These are phyloP conservation scores for Globisporangium canariense DNA, from an alignment of 352 stramenopile species.

Conservation along the genomic window DNA sequence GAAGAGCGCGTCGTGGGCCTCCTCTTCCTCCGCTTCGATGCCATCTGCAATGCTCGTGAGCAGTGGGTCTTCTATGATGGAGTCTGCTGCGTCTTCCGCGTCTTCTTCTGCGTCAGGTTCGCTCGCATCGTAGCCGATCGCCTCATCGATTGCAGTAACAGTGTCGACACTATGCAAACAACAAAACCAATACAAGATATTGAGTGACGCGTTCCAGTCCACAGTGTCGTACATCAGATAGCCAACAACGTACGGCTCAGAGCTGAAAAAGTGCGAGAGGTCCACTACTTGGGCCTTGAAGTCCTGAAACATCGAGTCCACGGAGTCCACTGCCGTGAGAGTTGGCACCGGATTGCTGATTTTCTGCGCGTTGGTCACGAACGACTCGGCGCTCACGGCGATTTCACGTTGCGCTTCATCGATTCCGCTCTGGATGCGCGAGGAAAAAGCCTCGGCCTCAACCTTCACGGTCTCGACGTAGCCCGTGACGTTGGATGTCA, in stretches of 20 bases:
- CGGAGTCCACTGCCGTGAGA: constrained; percentile 1
- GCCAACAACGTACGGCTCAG: not conserved
- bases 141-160: not conserved
- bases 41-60: not conserved
- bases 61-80: constrained; percentile 8
- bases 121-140: not conserved
- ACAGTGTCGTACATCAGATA: not conserved
- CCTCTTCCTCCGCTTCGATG: not conserved
- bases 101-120: constrained; percentile 8
- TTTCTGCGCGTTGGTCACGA: constrained; percentile 15
- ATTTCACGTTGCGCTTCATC: constrained; percentile 37
- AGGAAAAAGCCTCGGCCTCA: constrained; percentile 42
- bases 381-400: constrained; percentile 16
- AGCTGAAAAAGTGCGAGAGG: constrained; percentile 11
- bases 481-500: constrained; percentile 48
- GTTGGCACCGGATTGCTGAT: not conserved
- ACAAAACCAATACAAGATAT: not conserved
- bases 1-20: constrained; percentile 20
- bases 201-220: not conserved
- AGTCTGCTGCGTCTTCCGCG: not conserved
- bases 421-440: constrained; percentile 45
- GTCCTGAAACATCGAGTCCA: constrained; percentile 19
- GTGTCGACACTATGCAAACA: not conserved
- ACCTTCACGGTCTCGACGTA: constrained; percentile 60
- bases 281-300: constrained; percentile 17